These are phyloP conservation scores for Ceratobasidium papillatum DNA, from an alignment of 1,284 basidiomycete species.

Conservation along the genomic window DNA sequence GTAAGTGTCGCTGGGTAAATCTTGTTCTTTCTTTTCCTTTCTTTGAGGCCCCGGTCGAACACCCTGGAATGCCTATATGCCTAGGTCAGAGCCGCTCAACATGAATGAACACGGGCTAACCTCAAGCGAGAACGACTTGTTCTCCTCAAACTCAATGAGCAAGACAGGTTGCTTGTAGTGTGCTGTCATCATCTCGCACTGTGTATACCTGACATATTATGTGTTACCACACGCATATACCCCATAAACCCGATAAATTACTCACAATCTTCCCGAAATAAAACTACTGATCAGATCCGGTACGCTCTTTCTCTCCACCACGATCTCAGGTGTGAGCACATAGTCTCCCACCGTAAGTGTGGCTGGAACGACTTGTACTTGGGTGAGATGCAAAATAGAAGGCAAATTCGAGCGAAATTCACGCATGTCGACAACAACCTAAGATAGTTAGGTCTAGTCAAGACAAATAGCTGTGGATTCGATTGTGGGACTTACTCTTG, in stretches of 20 bases:
- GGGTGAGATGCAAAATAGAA: slow-evolving; percentile 86
- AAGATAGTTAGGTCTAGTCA: not conserved
- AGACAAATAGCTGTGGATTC: not conserved
- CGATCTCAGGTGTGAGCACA: slow-evolving; percentile 93
- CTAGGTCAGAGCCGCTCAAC: not conserved
- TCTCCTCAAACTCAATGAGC: slow-evolving; percentile 98
- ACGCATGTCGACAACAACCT: slow-evolving; percentile 96
- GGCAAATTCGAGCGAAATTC: slow-evolving; percentile 96
- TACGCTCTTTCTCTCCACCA: slow-evolving; percentile 95
- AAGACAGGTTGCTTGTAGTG: slow-evolving; percentile 95
- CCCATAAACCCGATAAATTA: slow-evolving; percentile 43
- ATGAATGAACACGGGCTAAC: slow-evolving; percentile 56
- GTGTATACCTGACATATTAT: slow-evolving; percentile 75
- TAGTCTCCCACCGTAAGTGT: slow-evolving; percentile 97
- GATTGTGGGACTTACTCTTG: slow-evolving; percentile 62
- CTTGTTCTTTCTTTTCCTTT: slow-evolving; percentile 59
- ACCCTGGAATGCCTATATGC: slow-evolving; percentile 55
- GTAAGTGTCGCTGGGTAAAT: slow-evolving; percentile 57
- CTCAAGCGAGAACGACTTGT: slow-evolving; percentile 92
- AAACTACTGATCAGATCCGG: slow-evolving; percentile 92
- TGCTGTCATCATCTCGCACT: slow-evolving; percentile 96
- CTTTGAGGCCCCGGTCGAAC: slow-evolving; percentile 42
- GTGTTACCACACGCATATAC: not conserved
- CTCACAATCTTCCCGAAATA: slow-evolving; percentile 90
- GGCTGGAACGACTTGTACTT: slow-evolving; percentile 84